Conservation (phyloP, 495 filamentous ascomycete species). For the Aspergillus conjunctus region DNA sequence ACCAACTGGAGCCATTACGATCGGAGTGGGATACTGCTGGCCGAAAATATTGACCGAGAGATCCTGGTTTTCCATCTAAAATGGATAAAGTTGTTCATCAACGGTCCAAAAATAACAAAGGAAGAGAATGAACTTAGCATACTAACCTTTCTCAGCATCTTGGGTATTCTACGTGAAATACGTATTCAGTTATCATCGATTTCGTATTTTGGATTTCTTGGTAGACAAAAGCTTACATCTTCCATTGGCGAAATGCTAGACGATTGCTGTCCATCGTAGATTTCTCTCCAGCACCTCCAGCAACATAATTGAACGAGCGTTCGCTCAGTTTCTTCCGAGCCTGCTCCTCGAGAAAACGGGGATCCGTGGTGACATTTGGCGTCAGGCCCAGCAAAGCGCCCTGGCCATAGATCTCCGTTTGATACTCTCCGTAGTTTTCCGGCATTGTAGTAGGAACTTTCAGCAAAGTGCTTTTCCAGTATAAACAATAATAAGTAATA, state of each 20-base stretch:
- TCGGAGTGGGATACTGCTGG: conserved; percentile 49
- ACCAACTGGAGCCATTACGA: conserved; percentile 62
- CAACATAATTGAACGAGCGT: conserved; percentile 60
- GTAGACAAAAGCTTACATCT: conserved; percentile 43
- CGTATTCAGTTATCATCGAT: background rate
- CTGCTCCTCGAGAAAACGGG: conserved; percentile 59
- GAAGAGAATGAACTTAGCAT: background rate
- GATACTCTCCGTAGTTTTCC: conserved; percentile 48
- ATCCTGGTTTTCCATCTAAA: conserved; percentile 48
- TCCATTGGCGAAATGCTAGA: conserved; percentile 66
- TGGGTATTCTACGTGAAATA: conserved; percentile 35
- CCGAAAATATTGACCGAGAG: conserved; percentile 60
- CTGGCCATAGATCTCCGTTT: conserved; percentile 51
- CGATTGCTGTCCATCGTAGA: conserved; percentile 68
- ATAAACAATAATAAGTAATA: too few species aligned
- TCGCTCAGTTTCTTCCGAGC: conserved; percentile 51
- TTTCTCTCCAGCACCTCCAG: conserved; percentile 65
- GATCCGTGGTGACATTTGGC: conserved; percentile 61
- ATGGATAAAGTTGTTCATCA: conserved; percentile 15
- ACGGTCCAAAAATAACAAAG: conserved; percentile 1
- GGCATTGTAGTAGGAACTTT: conserved; percentile 31
- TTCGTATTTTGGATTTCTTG: background rate
- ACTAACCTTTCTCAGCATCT: conserved; percentile 44
- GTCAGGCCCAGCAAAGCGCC: conserved; percentile 49
- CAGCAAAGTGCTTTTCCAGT: too few species aligned